Base-by-base conservation (phyloP, 495 filamentous ascomycete genomes). In the Lindgomyces ingoldianus region DNA sequence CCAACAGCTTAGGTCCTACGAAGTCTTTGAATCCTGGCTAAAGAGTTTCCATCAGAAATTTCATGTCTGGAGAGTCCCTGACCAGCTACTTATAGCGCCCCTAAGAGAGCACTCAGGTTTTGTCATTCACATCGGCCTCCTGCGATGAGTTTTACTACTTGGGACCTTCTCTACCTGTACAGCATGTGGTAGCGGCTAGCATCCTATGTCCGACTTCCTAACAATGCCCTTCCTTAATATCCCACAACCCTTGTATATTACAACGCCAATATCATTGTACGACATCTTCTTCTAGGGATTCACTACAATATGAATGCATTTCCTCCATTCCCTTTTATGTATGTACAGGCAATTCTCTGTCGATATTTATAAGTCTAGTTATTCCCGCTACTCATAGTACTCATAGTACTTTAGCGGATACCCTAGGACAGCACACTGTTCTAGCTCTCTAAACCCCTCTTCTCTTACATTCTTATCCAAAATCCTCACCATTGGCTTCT, bases 21-120 rank as follows among this genome's bases (percentile, higher is more conserved):
- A 89, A 25, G 90, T 98, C 0, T 96, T 97, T 69, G 89, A 95
- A 72, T 74, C 76, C 18, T 98, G 91, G 91, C 74, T 96, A 49
- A 77, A 76, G 54, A 81, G 80, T 57, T 91, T 96, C 63, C 69
- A 82, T 63, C 68, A 73, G 27, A 68, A 66, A 19, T 98, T 98
- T 72, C 77, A 81, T 16, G 83, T 88, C 27, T 97, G 89, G 88
- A 81, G 90, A 52, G 70, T 97, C n/a, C 86, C 85, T 9, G 87
- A 91, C 70, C 75, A 79, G 36, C 66, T 84, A 45, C 65, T 89
- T 25, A 81, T 72, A 1, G 72, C 79, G 48, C 82, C 78, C 10
- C 72, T 96, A 62, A 80, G 76, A 62, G 75, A 80, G 14, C 81
- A 83, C 27, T 80, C 80, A 4, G 87, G 87, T 9, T 90, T 89